Evolutionary conservation across 345 rosid genomes (phyloP).

Genomic region (Pelargonium nanum): DNA sequence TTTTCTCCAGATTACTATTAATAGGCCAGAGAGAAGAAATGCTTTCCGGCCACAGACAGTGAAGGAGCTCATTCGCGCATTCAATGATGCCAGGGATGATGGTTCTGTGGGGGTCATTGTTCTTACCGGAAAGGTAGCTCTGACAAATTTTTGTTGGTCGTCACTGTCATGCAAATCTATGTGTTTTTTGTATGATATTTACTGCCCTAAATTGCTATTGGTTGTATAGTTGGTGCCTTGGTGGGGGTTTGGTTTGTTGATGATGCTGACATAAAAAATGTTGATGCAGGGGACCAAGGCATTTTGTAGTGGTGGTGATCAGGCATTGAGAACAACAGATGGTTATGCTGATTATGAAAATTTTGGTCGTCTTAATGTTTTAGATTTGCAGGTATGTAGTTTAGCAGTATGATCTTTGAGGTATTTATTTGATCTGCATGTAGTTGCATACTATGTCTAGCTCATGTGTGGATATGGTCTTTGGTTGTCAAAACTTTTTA

Average conservation of each 20-base stretch:
- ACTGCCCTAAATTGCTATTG: too few relatives aligned
- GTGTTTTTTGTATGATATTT: not conserved
- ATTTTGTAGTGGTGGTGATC: slow-evolving; percentile 93
- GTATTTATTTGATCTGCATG: not conserved
- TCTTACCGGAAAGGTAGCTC: slow-evolving; percentile 74
- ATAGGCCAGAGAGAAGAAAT: slow-evolving; percentile 75
- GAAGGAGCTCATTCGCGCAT: slow-evolving; percentile 70
- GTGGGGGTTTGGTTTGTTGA: not conserved
- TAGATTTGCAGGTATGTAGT: slow-evolving; percentile 66
- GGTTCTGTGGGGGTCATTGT: slow-evolving; percentile 68
- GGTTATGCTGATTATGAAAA: slow-evolving; percentile 74
- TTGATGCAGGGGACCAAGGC: slow-evolving; percentile 70
- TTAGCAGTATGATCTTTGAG: not conserved
- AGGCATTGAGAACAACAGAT: slow-evolving; percentile 52
- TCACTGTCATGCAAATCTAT: not conserved
- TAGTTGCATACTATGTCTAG: not conserved
- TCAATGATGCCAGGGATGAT: slow-evolving; percentile 79
- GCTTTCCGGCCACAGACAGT: slow-evolving; percentile 71
- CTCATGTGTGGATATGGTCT: too few relatives aligned
- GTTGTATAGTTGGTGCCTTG: not conserved
- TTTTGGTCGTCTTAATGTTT: slow-evolving; percentile 64
- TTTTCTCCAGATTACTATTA: slow-evolving; percentile 52
- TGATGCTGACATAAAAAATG: slow-evolving; percentile 4
- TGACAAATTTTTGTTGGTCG: not conserved
- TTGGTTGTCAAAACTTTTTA: not conserved